These are phyloP conservation scores for Sphaerostilbella broomeana DNA, from an alignment of 2,329 filamentous ascomycete species.

Conservation along the genomic window DNA sequence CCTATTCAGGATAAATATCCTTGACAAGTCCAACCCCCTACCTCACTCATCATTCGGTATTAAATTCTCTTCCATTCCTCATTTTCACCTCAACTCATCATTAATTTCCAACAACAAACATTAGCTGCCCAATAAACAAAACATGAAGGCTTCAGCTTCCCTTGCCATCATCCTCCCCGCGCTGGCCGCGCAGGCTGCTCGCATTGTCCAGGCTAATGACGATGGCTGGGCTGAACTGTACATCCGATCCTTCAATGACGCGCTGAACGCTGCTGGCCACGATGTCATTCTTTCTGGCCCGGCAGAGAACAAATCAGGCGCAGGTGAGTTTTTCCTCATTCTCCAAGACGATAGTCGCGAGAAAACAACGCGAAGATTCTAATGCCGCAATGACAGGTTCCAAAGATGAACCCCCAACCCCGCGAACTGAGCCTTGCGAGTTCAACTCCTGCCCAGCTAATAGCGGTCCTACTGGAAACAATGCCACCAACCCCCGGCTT, in stretches of 20 bases:
- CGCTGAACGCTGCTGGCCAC: conserved; percentile 49
- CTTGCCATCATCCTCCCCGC: conserved; percentile 18
- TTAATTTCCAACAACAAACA: background rate
- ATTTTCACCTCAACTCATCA: background rate
- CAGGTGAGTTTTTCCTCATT: conserved; percentile 33
- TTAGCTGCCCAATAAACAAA: no score
- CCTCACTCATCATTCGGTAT: no score
- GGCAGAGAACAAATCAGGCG: conserved; percentile 59
- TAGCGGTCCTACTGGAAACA: conserved; percentile 50
- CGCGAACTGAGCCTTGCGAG: conserved; percentile 47
- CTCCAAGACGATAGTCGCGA: background rate
- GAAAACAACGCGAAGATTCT: no score
- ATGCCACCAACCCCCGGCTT: conserved; percentile 49
- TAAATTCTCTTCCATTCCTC: background rate
- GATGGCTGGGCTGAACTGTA: conserved; percentile 70
- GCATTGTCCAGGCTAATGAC: conserved; percentile 62
- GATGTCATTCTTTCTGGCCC: conserved; percentile 59
- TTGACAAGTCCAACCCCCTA: no score
- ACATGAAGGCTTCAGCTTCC: conserved; percentile 22
- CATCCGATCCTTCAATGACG: conserved; percentile 52
- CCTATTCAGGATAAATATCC: no score
- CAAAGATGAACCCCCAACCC: conserved; percentile 35
- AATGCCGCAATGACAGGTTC: no score
- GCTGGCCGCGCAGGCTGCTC: conserved; percentile 31
- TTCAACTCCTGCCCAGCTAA: conserved; percentile 54